A percentile compares a stretch with the other conserved stretches of the same genome.
Conservation (phyloP, 2,329 filamentous ascomycete species). For the Colletotrichum sp. region DNA sequence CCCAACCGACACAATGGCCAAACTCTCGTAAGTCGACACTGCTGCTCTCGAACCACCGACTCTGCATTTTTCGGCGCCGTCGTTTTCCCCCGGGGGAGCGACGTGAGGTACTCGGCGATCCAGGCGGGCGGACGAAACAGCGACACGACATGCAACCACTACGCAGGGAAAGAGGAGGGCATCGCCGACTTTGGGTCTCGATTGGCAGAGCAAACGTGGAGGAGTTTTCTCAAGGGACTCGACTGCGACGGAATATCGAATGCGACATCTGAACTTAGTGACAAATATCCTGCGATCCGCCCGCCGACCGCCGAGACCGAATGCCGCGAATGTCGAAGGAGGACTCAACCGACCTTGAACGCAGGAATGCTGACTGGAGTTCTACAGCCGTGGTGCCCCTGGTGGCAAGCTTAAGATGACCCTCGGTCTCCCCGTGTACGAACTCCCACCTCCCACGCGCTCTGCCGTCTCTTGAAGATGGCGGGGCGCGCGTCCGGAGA, state of each 20-base stretch:
- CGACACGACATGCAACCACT: neutral
- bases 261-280: neutral
- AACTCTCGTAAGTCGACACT: conserved; percentile 61
- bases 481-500: neutral
- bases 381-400: conserved; percentile 79
- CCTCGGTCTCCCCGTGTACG: conserved; percentile 99
- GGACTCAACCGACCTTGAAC: neutral
- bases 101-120: neutral
- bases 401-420: conserved; percentile 99
- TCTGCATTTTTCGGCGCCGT: neutral
- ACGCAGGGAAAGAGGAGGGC: conserved; percentile 12
- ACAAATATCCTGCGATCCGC: neutral
- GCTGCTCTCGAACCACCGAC: conserved; percentile 1
- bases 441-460: conserved; percentile 33
- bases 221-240: neutral
- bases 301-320: neutral
- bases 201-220: neutral
- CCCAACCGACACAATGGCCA: conserved; percentile 65
- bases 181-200: neutral
- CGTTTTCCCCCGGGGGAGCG: conserved; percentile 18
- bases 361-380: conserved; percentile 36
- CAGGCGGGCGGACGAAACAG: conserved; percentile 8
- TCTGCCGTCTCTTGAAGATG: neutral
- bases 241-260: neutral
- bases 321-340: neutral